phyloP scores from a whole-genome alignment of 1,284 basidiomycete species.

The Schizophyllum commune region DNA sequence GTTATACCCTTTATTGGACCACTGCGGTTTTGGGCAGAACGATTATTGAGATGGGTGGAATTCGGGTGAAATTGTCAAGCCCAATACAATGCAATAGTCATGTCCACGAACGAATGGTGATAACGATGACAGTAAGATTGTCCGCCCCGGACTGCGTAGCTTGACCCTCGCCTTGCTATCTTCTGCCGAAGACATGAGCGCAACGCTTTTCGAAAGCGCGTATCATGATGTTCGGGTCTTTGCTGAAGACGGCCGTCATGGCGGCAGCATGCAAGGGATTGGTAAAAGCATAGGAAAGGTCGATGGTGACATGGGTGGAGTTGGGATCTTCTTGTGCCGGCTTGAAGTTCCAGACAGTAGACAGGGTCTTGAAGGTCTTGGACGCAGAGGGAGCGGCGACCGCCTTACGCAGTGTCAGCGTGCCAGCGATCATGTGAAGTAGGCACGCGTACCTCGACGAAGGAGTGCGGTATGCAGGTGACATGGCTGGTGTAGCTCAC shows the following conservation, averaged over 20 bases:
- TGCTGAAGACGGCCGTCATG: constrained; percentile 78
- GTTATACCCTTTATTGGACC: no score
- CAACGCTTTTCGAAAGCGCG: constrained; percentile 87
- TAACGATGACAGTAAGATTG: no score
- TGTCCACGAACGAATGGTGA: no score
- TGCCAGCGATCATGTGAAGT: constrained; percentile 10
- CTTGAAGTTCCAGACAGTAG: constrained; percentile 77
- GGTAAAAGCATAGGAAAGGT: constrained; percentile 81
- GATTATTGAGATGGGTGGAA: neutral
- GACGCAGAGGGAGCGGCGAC: constrained; percentile 77
- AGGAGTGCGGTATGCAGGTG: constrained; percentile 66
- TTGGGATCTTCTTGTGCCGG: constrained; percentile 39
- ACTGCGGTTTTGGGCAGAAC: neutral
- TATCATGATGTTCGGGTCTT: constrained; percentile 86
- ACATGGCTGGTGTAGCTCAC: constrained; percentile 89
- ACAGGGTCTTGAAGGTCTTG: constrained; percentile 73
- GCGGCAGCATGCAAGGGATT: constrained; percentile 82
- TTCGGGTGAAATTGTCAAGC: neutral
- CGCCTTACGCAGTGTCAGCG: constrained; percentile 30
- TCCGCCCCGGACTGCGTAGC: no score
- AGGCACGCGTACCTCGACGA: constrained; percentile 60
- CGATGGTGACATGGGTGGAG: constrained; percentile 72
- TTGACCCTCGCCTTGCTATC: neutral
- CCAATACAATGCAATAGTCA: neutral
- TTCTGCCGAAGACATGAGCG: constrained; percentile 54